Evolutionary conservation across 176 grass and related monocot species (phyloP).

Genomic region (Raddia guianensis): DNA sequence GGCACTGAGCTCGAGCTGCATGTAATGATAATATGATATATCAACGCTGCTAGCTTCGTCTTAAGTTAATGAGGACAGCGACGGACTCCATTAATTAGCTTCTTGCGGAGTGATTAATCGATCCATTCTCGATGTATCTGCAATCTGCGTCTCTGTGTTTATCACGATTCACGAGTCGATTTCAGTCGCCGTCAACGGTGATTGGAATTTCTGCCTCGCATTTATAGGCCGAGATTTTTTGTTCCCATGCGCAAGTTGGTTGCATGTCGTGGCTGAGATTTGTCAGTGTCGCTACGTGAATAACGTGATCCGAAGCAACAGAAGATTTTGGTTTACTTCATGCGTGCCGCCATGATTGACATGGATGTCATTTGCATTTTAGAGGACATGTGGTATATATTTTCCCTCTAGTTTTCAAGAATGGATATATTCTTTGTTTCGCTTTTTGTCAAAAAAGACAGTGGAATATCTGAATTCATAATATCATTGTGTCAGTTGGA

Average conservation of each 20-base stretch:
- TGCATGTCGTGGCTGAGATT: background rate
- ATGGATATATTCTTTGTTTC: background rate
- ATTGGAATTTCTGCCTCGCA: conserved; percentile 41
- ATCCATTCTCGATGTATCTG: background rate
- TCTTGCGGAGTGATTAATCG: background rate
- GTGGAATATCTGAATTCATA: too few species aligned
- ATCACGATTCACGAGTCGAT: background rate
- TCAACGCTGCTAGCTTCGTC: background rate
- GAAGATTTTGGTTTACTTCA: background rate
- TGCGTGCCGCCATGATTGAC: background rate
- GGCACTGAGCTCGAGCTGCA: background rate
- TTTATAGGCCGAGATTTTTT: conserved; percentile 22
- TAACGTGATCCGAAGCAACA: background rate
- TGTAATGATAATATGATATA: conserved; percentile 1
- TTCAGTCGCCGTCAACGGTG: conserved; percentile 43
- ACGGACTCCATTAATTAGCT: background rate
- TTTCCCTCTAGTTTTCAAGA: background rate
- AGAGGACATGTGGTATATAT: background rate
- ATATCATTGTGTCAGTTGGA: too few species aligned
- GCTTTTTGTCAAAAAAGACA: background rate
- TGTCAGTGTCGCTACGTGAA: background rate
- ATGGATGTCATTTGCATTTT: background rate
- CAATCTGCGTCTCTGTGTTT: background rate
- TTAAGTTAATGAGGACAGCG: conserved; percentile 17
- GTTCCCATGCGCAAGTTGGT: background rate